These are phyloP conservation scores for Pythium brachiatum DNA, from an alignment of 352 stramenopile species.

Conservation along the genomic window DNA sequence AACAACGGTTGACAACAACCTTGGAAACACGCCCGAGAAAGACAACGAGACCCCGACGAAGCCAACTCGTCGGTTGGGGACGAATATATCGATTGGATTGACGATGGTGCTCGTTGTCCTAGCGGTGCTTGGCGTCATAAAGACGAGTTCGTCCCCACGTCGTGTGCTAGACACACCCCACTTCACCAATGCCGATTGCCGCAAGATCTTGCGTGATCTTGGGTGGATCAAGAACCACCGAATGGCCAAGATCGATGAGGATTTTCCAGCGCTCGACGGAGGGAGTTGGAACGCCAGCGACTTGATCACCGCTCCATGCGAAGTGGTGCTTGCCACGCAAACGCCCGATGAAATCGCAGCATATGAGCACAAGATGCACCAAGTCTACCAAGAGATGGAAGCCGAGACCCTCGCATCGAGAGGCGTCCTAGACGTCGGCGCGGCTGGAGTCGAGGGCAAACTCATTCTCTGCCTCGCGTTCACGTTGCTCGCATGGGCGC, in stretches of 20 bases:
- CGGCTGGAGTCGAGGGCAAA: neutral
- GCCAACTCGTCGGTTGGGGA: neutral
- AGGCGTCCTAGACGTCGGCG: neutral
- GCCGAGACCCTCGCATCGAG: neutral
- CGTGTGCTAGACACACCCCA: neutral
- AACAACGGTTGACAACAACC: no score
- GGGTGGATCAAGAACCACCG: neutral
- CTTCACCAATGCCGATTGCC: neutral
- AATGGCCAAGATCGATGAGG: neutral
- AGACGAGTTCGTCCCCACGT: neutral
- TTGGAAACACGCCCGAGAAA: no score
- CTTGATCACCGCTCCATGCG: neutral
- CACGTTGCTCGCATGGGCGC: constrained; percentile 8
- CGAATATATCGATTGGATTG: neutral
- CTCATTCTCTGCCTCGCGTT: constrained; percentile 12
- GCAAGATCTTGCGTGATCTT: constrained; percentile 1
- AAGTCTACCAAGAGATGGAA: neutral
- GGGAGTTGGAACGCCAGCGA: neutral
- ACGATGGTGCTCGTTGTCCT: neutral
- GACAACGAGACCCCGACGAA: neutral
- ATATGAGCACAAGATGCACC: constrained; percentile 2
- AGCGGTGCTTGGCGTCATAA: neutral
- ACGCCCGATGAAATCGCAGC: neutral
- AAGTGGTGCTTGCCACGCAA: neutral
- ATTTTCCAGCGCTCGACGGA: neutral